These are phyloP conservation scores for Paradendryphiella salina DNA, from an alignment of 2,329 filamentous ascomycete species.

Conservation along the genomic window DNA sequence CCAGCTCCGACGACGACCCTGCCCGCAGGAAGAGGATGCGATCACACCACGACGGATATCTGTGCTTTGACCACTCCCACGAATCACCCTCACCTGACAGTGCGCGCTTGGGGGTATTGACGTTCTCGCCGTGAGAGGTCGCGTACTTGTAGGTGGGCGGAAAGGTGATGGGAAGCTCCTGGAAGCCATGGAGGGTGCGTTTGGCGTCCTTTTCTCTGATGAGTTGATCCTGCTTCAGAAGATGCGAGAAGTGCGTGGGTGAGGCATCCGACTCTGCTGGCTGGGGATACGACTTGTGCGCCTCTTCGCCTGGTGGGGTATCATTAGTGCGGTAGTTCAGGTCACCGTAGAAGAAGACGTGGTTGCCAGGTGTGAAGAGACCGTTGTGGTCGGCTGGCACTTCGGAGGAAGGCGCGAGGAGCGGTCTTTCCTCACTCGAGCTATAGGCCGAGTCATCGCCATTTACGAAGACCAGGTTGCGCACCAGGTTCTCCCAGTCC, in stretches of 20 bases:
- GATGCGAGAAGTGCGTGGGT: conserved; percentile 64
- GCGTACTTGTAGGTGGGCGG: conserved; percentile 94
- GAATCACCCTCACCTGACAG: conserved; percentile 36
- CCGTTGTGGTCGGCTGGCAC: conserved; percentile 55
- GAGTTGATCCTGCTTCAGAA: conserved; percentile 79
- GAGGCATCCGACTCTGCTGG: conserved; percentile 54
- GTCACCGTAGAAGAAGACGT: conserved; percentile 87
- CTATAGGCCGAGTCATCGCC: conserved; percentile 38
- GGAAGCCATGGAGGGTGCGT: conserved; percentile 75
- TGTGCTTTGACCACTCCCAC: conserved; percentile 77
- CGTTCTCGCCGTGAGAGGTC: conserved; percentile 17
- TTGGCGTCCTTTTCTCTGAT: conserved; percentile 68
- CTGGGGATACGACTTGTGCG: conserved; percentile 65
- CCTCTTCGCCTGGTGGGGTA: conserved; percentile 62
- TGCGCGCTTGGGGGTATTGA: conserved; percentile 13
- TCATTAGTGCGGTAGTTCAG: conserved; percentile 90
- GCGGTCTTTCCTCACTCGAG: conserved; percentile 38
- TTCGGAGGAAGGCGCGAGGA: conserved; percentile 29
- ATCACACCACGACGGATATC: conserved; percentile 91
- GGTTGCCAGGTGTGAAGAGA: conserved; percentile 73
- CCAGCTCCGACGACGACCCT: conserved; percentile 54
- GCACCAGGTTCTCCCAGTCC: conserved; percentile 86
- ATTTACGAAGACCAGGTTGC: conserved; percentile 72
- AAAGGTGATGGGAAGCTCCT: conserved; percentile 74
- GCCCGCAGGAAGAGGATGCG: conserved; percentile 72